A percentile compares a stretch with the other conserved stretches of the same genome.
Evolutionary conservation across 495 filamentous ascomycete species (phyloP).

Genomic region (Penicillium fimorum): DNA sequence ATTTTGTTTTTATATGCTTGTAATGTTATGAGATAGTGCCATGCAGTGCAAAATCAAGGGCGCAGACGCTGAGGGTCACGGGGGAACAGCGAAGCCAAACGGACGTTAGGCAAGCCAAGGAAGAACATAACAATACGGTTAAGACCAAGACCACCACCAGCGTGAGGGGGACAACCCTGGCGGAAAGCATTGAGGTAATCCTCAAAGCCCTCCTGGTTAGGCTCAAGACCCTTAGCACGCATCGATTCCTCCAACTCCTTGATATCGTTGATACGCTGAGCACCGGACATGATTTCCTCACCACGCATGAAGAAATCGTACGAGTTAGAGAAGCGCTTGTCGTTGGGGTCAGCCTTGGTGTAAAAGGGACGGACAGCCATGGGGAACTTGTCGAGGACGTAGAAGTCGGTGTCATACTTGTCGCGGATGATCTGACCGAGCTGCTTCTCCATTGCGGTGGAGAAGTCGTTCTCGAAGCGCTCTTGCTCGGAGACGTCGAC

Average conservation of each 20-base stretch:
- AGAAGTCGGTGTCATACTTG: constrained; percentile 89
- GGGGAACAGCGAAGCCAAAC: constrained; percentile 75
- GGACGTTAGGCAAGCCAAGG: constrained; percentile 77
- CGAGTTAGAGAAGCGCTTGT: constrained; percentile 70
- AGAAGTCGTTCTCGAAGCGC: constrained; percentile 65
- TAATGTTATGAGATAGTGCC: neutral
- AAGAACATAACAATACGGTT: constrained; percentile 90
- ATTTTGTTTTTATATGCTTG: constrained; percentile 16
- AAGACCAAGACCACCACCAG: constrained; percentile 81
- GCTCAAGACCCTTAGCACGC: constrained; percentile 69
- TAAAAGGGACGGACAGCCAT: constrained; percentile 85
- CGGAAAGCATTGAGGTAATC: constrained; percentile 83
- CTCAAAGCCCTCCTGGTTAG: constrained; percentile 69
- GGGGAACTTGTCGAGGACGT: constrained; percentile 88
- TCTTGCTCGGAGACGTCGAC: constrained; percentile 74
- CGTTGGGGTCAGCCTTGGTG: constrained; percentile 71
- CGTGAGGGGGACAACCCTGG: constrained; percentile 77
- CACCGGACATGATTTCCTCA: constrained; percentile 85
- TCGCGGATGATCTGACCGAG: constrained; percentile 80
- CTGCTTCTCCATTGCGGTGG: constrained; percentile 82
- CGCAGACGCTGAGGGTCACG: constrained; percentile 80
- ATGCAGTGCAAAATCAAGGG: constrained; percentile 47
- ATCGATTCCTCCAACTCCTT: constrained; percentile 67
- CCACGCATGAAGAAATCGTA: constrained; percentile 96
- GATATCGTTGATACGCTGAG: constrained; percentile 79